Conservation (phyloP, 345 rosid genomes). For the Jatropha curcas region DNA sequence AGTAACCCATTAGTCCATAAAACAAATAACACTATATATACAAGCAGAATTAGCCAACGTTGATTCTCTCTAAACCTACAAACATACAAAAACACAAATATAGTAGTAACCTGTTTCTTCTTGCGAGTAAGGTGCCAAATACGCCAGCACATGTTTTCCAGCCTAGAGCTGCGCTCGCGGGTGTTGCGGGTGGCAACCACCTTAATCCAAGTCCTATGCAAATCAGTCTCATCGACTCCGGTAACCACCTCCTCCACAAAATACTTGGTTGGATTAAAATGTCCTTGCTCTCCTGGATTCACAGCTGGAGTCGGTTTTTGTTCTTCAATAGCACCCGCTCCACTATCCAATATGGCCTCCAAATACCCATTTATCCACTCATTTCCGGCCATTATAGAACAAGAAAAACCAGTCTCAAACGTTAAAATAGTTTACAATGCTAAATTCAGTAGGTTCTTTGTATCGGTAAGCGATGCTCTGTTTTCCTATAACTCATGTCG, state of each 20-base stretch:
- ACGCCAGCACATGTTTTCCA: conserved; percentile 99
- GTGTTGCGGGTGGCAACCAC: conserved; percentile 92
- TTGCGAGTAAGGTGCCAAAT: conserved; percentile 98
- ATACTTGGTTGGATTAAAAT: conserved; percentile 85
- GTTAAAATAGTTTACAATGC: not conserved
- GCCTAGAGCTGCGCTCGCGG: conserved; percentile 89
- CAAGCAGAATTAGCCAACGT: not conserved
- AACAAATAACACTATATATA: not conserved
- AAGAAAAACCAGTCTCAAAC: not conserved
- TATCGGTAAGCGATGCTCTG: not conserved
- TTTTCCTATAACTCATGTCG: not conserved
- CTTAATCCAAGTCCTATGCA: conserved; percentile 91
- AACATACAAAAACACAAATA: not conserved
- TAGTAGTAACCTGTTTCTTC: conserved; percentile 78
- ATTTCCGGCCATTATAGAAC: conserved; percentile 70
- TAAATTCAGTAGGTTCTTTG: not conserved
- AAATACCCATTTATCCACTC: conserved; percentile 97
- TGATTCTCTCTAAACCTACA: not conserved
- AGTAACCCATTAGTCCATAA: not conserved
- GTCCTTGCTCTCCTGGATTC: conserved; percentile 46
- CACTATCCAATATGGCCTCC: conserved; percentile 89
- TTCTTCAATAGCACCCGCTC: conserved; percentile 61
- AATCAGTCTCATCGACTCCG: conserved; percentile 88
- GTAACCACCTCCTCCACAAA: conserved; percentile 96
- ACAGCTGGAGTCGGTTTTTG: conserved; percentile 39